Evolutionary conservation across 371 early-diverging fungal genomes (phyloP), one percentile per base, ranked within the genome.

Genomic region (Zopfochytrium polystomum): DNA sequence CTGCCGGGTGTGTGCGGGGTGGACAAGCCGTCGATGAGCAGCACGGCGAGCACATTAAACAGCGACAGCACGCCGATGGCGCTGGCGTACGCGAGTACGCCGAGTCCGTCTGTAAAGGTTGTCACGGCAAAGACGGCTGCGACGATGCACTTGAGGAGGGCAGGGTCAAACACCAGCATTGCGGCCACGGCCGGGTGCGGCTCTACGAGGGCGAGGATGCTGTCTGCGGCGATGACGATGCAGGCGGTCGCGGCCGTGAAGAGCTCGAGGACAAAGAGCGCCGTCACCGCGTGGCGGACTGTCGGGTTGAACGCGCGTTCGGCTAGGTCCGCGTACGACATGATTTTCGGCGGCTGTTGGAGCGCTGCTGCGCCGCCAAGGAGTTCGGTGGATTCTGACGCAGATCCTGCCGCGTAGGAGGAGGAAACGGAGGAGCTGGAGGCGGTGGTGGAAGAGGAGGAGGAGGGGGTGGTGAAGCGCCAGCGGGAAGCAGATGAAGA

Each of bases 281-380:
- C 48, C 5, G 67, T 48, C 35, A 79, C 66, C 13, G 73, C 63
- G 15, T 31, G 63, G 34, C 85, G 73, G 3, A 83, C 86, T 26
- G 66, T 60, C n/a, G 71, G 62, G n/a, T 87, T 87, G 76, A 83
- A 89, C 1, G 89, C 85, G 13, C 73, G 62, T 20, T 82, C 79
- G 25, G 83, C 88, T 63, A 87, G 73, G 63, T 89, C 89, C 26
- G 85, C 82, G 71, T 86, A 87, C 9, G 80, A 82, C 42, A 42
- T 6, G 50, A 51, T 34, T 45, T 6, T 35, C 25, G 4, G 11
- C 15, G 60, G 33, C 29, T 6, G 50, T 9, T 56, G 60, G 45
- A 25, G 55, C 30, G 44, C 2, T 34, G 60, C 11, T 26, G 46
- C 11, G 60, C 15, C 0, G 49, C 29, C 5, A 43, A 15, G 5